Evolutionary conservation across 768 basidiomycete species (phyloP), one percentile per base, ranked within the genome.

Genomic region (Aureoboletus auriporus): DNA sequence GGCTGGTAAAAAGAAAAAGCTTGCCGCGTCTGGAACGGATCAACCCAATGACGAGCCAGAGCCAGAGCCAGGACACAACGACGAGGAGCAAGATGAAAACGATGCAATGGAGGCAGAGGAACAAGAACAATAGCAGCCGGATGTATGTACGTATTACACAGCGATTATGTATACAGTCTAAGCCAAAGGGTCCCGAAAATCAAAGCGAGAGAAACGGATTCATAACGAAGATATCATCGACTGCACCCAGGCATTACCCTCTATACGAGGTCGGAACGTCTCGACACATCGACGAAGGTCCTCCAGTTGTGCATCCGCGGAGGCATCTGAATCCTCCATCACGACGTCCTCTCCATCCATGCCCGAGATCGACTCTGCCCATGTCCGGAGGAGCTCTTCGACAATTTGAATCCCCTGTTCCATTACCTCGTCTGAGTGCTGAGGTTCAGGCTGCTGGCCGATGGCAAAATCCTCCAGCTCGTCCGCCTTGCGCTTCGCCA

Each of bases 401-500:
- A 98, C 80, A 17, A 94, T 76, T 42, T 76, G 69, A 8, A 93
- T 82, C 2, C 96, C 96, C 55, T 88, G 80, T 29, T 92, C 85
- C 5, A 79, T 79, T 39, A 84, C 76, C 13, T 83, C 77, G 27
- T 79, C 64, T 11, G 82, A 66, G 51, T 84, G 73, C 37, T 76
- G 73, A 4, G 75, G 65, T 4, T 73, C 65, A 13, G 60, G 51
- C 16, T 70, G 64, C 41, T 64, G 52, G 59, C 60, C 61, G 28
- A 76, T 74, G 7, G 77, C 82, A 66, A 93, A 92, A 61, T 93
- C 88, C 66, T 93, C 90, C 30, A 96, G 70, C 56, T 94, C 92
- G 50, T 93, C 89, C 0, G 93, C 93, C 61, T 94, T 96, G 23
- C 84, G 76, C 68, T 87, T 88, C n/a, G 90, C 94, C 39, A 92